These are phyloP conservation scores for Smittium mucronatum DNA, from an alignment of 371 early-diverging fungal species.

Conservation along the genomic window DNA sequence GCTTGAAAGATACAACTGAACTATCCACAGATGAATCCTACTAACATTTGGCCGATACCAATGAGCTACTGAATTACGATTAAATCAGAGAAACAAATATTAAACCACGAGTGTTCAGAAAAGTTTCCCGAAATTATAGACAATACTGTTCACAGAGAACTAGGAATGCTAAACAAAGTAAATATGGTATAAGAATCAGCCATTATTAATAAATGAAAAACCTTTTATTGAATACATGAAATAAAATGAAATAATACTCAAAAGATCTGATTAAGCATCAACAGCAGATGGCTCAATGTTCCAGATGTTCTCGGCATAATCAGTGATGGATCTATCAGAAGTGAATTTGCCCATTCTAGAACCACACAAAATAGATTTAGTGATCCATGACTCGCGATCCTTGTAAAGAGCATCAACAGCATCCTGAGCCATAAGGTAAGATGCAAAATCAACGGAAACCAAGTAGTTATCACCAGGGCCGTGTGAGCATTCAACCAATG, in stretches of 20 bases:
- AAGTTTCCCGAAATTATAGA: too few relatives aligned
- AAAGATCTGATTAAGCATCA: background rate
- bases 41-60: too few relatives aligned
- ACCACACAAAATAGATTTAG: slow-evolving; percentile 70
- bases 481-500: slow-evolving; percentile 60
- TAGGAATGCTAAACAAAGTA: too few relatives aligned
- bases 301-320: slow-evolving; percentile 81
- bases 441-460: slow-evolving; percentile 69
- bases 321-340: slow-evolving; percentile 65
- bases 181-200: too few relatives aligned
- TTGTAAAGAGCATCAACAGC: slow-evolving; percentile 62
- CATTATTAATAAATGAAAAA: too few relatives aligned
- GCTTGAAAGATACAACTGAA: too few relatives aligned
- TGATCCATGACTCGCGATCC: slow-evolving; percentile 60
- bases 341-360: slow-evolving; percentile 87
- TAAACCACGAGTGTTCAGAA: too few relatives aligned
- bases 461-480: slow-evolving; percentile 77
- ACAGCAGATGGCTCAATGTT: slow-evolving; percentile 42
- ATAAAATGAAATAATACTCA: background rate
- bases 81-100: too few relatives aligned
- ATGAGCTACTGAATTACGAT: too few relatives aligned
- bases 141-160: too few relatives aligned
- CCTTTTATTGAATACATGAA: background rate
- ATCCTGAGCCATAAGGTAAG: slow-evolving; percentile 62
- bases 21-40: too few relatives aligned